A percentile compares a stretch with the other conserved stretches of the same genome.
These are phyloP conservation scores for Hortaea sp. DNA, from an alignment of 2,329 filamentous ascomycete species.

Conservation along the genomic window DNA sequence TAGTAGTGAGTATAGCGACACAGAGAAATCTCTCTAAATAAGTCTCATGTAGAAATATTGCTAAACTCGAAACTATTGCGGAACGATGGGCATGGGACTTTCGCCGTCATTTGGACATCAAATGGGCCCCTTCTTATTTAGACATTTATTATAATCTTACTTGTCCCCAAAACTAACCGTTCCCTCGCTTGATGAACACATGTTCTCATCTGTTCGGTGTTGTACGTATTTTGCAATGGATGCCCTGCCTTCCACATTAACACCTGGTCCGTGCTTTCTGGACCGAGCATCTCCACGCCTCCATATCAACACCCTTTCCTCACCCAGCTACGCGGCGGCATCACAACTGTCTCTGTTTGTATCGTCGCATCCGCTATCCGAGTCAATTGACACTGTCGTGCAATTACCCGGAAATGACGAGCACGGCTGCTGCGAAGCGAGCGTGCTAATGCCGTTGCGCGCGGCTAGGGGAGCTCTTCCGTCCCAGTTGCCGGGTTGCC, in stretches of 20 bases:
- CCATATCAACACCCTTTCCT: neutral
- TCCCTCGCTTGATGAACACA: too few relatives aligned
- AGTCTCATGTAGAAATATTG: too few relatives aligned
- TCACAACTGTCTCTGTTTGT: constrained; percentile 4
- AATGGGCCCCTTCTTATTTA: too few relatives aligned
- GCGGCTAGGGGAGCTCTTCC: neutral
- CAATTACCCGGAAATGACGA: neutral
- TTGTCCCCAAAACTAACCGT: too few relatives aligned
- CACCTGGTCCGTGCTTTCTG: neutral
- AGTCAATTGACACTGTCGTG: constrained; percentile 4
- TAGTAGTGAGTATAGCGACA: too few relatives aligned
- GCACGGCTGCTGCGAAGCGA: constrained; percentile 1
- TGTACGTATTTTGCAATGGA: too few relatives aligned
- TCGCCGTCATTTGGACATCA: too few relatives aligned
- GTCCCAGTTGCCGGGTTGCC: constrained; percentile 4
- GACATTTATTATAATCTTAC: too few relatives aligned
- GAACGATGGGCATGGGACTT: too few relatives aligned
- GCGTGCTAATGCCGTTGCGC: constrained; percentile 1
- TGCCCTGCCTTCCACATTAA: neutral
- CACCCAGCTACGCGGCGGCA: neutral
- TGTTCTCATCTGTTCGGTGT: too few relatives aligned
- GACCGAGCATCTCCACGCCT: constrained; percentile 6
- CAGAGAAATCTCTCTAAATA: too few relatives aligned
- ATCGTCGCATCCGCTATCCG: neutral
- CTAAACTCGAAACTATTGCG: too few relatives aligned